Percentiles rank a stretch among this genome's conserved stretches.
Evolutionary conservation across 2,329 filamentous ascomycete genomes (phyloP).

Genomic region (Cercospora zeina): DNA sequence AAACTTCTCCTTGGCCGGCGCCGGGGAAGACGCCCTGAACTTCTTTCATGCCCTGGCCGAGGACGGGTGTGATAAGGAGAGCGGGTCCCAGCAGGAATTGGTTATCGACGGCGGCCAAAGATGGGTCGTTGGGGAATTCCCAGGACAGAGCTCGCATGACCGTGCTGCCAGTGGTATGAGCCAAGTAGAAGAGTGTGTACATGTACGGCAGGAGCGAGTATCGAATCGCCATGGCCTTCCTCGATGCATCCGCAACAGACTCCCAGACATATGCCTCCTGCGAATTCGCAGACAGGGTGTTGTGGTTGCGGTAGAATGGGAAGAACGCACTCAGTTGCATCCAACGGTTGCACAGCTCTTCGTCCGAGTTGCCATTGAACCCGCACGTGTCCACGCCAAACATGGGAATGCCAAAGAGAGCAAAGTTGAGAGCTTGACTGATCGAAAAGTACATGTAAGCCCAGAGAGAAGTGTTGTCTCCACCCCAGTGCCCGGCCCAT

Average conservation of each 20-base stretch:
- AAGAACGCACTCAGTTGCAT: constrained; percentile 62
- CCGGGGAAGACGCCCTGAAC: constrained; percentile 72
- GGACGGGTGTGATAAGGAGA: constrained; percentile 66
- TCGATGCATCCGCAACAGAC: constrained; percentile 64
- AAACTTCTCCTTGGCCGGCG: constrained; percentile 58
- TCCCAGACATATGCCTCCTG: constrained; percentile 74
- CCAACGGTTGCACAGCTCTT: constrained; percentile 37
- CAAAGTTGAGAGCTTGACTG: constrained; percentile 73
- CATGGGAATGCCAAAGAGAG: constrained; percentile 74
- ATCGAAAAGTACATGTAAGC: constrained; percentile 75
- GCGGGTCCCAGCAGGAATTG: constrained; percentile 71
- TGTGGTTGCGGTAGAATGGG: constrained; percentile 78
- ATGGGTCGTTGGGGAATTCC: constrained; percentile 72
- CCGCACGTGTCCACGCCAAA: constrained; percentile 69
- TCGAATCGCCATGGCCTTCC: constrained; percentile 67
- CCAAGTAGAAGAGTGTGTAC: constrained; percentile 70
- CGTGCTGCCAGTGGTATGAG: constrained; percentile 65
- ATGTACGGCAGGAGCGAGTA: constrained; percentile 73
- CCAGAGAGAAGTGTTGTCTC: constrained; percentile 69
- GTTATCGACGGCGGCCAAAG: constrained; percentile 63
- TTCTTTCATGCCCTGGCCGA: constrained; percentile 61
- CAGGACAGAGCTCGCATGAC: constrained; percentile 72
- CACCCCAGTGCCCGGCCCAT: constrained; percentile 74
- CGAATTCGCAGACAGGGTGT: constrained; percentile 58
- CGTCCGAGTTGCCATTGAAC: constrained; percentile 35